Conservation (phyloP, 176 grass and related monocot genomes). For the Oryza punctata region DNA sequence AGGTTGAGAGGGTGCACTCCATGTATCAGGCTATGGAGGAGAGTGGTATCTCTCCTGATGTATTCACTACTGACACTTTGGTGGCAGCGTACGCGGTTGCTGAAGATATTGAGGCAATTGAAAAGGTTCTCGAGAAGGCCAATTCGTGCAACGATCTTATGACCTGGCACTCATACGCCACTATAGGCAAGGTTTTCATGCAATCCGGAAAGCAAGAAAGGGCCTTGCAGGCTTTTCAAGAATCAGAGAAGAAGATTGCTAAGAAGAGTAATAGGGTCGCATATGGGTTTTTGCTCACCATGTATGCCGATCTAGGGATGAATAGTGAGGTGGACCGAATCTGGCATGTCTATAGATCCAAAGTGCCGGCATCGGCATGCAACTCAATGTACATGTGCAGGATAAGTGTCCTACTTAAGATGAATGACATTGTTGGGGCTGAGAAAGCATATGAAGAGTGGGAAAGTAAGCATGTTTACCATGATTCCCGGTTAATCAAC, state of each 20-base stretch:
- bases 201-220: conserved; percentile 42
- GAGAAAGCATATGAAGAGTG: conserved; percentile 56
- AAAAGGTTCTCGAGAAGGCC: conserved; percentile 34
- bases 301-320: conserved; percentile 45
- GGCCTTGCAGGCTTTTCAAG: conserved; percentile 32
- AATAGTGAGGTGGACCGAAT: conserved; percentile 36
- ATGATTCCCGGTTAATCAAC: conserved; percentile 49
- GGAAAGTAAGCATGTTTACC: background rate
- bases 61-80: conserved; percentile 37
- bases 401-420: conserved; percentile 52
- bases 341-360: conserved; percentile 48
- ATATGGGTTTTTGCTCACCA: conserved; percentile 48
- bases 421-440: conserved; percentile 48
- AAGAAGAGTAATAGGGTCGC: conserved; percentile 22
- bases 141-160: background rate
- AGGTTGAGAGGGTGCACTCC: conserved; percentile 41
- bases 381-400: conserved; percentile 59
- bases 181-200: conserved; percentile 28
- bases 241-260: conserved; percentile 48
- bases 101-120: conserved; percentile 38
- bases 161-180: conserved; percentile 44
- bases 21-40: conserved; percentile 48
- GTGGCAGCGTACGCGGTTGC: conserved; percentile 25
- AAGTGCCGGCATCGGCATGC: conserved; percentile 5
- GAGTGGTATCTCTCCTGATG: conserved; percentile 37